Evolutionary conservation across 306 rosid genomes (phyloP).

Genomic region (Pueraria montana): DNA sequence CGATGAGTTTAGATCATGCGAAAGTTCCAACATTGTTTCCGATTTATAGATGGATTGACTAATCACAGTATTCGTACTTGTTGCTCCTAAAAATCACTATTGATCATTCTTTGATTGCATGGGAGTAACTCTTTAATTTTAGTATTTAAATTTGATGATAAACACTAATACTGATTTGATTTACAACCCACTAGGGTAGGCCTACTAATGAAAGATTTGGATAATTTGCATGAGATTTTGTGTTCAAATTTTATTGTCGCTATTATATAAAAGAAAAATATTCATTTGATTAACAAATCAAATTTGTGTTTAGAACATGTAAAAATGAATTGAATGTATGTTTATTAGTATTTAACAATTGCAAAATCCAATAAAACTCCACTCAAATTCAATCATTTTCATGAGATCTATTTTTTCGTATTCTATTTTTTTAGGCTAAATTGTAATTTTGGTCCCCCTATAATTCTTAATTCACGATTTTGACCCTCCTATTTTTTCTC

Average conservation of each 20-base stretch:
- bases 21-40: constrained; percentile 11
- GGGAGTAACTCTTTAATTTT: constrained; percentile 39
- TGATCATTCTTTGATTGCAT: constrained; percentile 43
- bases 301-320: neutral
- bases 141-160: neutral
- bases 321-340: neutral
- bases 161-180: too few species aligned
- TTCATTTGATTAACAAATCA: neutral
- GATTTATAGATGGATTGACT: constrained; percentile 26
- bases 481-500: too few species aligned
- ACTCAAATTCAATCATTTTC: neutral
- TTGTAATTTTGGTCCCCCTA: too few species aligned
- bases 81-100: constrained; percentile 45
- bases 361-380: neutral
- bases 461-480: too few species aligned
- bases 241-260: neutral
- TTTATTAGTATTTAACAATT: neutral
- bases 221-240: too few species aligned
- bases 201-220: too few species aligned
- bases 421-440: too few species aligned
- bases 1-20: neutral
- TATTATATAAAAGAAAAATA: too few species aligned
- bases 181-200: too few species aligned
- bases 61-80: neutral
- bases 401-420: too few species aligned